A percentile compares a stretch with the other conserved stretches of the same genome.
phyloP scores from a whole-genome alignment of 495 filamentous ascomycete species.

The Penicillium coffeae region DNA sequence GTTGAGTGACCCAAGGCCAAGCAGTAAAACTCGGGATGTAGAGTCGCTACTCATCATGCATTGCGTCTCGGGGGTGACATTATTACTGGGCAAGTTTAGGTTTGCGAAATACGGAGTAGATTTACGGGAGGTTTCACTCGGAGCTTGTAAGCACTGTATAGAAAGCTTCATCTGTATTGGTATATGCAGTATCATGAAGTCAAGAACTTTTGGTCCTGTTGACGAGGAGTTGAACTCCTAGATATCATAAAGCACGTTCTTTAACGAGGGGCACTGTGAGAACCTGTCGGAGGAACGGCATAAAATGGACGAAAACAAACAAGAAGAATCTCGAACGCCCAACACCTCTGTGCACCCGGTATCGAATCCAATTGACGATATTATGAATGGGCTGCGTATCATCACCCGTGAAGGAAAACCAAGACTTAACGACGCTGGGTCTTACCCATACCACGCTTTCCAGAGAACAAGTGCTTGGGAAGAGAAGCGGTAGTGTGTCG shows the following conservation, averaged over 20 bases:
- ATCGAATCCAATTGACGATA: constrained; percentile 32
- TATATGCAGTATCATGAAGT: constrained; percentile 32
- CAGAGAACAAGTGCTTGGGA: constrained; percentile 78
- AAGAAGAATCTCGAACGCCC: constrained; percentile 19
- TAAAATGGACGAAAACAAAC: not conserved
- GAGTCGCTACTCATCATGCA: not conserved
- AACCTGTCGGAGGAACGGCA: not conserved
- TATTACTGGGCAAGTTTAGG: not conserved
- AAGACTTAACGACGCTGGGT: constrained; percentile 50
- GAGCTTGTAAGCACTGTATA: not conserved
- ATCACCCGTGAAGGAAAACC: constrained; percentile 14
- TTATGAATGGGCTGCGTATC: constrained; percentile 33
- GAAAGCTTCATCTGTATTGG: constrained; percentile 11
- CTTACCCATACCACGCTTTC: constrained; percentile 59
- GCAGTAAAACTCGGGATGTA: too few species aligned
- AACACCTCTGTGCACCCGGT: constrained; percentile 36
- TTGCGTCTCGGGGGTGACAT: not conserved
- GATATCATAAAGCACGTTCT: constrained; percentile 20
- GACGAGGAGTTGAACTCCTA: constrained; percentile 18
- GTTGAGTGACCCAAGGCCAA: too few species aligned
- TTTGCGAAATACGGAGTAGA: too few species aligned
- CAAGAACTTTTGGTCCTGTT: constrained; percentile 32
- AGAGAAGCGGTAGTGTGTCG: constrained; percentile 77
- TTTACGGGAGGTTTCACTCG: not conserved
- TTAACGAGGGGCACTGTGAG: constrained; percentile 9